Base-by-base conservation (phyloP, 2,329 filamentous ascomycete species). In the Volutella citrinella region DNA sequence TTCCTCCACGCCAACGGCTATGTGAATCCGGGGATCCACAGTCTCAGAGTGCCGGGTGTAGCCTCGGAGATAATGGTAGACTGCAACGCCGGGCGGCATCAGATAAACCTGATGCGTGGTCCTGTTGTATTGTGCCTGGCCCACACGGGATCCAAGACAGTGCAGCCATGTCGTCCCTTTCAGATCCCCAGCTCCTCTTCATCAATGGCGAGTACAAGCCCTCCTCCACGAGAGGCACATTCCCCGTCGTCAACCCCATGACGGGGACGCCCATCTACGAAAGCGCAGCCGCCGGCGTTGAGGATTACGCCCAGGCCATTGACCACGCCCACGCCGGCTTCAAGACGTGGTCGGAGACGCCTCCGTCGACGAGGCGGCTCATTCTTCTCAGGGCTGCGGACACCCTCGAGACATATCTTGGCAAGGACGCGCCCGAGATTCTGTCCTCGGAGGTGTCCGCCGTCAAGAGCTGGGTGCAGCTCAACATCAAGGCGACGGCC, bases 301-400 rank as follows among this genome's bases (percentile, higher is more conserved):
- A 65, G 7, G 65, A 73, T 40, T 79, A 80, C 15, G 61, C 74
- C 8, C 57, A 64, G 7, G 70, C 77, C 7, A 56, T 68, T 38
- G 43, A 54, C n/a, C n/a, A n/a, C n/a, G n/a, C n/a, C 2, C 62
- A 79, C 28, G 61, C 63, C 12, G 81, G 82, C 0, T 82, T 80
- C 58, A 69, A 70, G 19, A 56, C 70, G 33, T 87, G 83, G 83
- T 70, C 72, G 9, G 70, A 70, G 44, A 74, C 70, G 10, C 74
- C 74, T 38, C 70, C 76, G 2, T 59, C 68, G 13, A 56, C 69
- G 7, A 75, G 80, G 30, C 73, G 80, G 29, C 69, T 76, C 40
- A 77, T 87, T 46, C 66, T 87, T 35, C 62, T 79, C 23, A 76
- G 73, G 47, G 77, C 80, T 0, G 77, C 80, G 3, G 73, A 77